Evolutionary conservation across 2,329 filamentous ascomycete species (phyloP).

Genomic region (Pseudocercospora cruenta): DNA sequence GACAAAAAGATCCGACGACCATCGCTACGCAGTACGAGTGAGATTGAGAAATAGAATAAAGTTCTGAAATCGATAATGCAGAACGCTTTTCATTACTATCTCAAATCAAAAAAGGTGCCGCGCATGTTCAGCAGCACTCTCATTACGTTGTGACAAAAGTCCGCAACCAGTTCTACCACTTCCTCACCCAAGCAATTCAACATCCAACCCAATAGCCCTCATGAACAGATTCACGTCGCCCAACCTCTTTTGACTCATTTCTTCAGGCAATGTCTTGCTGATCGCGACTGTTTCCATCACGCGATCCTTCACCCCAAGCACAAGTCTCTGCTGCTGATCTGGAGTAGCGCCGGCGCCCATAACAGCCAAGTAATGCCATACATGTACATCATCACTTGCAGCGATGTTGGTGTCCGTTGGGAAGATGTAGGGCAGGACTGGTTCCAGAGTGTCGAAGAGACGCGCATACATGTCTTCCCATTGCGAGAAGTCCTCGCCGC

Average conservation of each 20-base stretch:
- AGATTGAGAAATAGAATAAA: too few relatives aligned
- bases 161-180: background rate
- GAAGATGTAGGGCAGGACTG: constrained; percentile 82
- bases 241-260: constrained; percentile 81
- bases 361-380: constrained; percentile 96
- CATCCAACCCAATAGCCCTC: constrained; percentile 97
- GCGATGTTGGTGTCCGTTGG: constrained; percentile 80
- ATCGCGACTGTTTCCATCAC: constrained; percentile 93
- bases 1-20: too few relatives aligned
- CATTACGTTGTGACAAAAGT: background rate
- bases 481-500: constrained; percentile 72
- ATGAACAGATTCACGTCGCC: constrained; percentile 98
- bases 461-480: constrained; percentile 83
- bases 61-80: background rate
- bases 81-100: background rate
- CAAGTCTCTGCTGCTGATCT: constrained; percentile 91
- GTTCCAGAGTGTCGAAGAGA: constrained; percentile 86
- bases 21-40: too few relatives aligned
- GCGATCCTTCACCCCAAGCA: constrained; percentile 94
- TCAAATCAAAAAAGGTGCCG: constrained; percentile 14
- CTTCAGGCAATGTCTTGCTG: constrained; percentile 83
- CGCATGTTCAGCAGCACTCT: constrained; percentile 23
- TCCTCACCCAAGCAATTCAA: constrained; percentile 69
- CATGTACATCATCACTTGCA: constrained; percentile 78
- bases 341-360: constrained; percentile 92